A percentile compares a stretch with the other conserved stretches of the same genome.
Conservation (phyloP, 2,329 filamentous ascomycete species). For the Neopestalotiopsis sp. region DNA sequence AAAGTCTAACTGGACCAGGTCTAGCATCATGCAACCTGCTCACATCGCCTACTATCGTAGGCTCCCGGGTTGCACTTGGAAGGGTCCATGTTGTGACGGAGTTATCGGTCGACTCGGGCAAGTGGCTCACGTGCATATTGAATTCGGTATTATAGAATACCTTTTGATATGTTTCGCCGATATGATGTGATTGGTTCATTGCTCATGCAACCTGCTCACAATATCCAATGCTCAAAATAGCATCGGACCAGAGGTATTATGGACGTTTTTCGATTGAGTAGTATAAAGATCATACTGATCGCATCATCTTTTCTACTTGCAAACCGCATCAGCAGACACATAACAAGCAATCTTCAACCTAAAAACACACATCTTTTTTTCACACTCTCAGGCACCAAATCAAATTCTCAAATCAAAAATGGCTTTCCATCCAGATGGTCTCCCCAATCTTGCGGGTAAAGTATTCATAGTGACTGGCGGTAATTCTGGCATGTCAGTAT, state of each 20-base stretch:
- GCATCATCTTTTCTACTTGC: conserved; percentile 22
- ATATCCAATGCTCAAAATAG: conserved; percentile 27
- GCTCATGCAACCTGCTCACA: conserved; percentile 32
- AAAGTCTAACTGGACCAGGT: conserved; percentile 21
- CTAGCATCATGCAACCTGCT: conserved; percentile 43
- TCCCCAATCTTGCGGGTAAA: conserved; percentile 49
- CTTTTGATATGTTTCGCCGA: conserved; percentile 9
- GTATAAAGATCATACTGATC: conserved; percentile 31
- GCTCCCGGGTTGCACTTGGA: conserved; percentile 16
- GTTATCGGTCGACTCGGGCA: conserved; percentile 27
- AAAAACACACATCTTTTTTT: background rate
- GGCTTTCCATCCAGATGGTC: conserved; percentile 45
- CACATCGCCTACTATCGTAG: conserved; percentile 27
- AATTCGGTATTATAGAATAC: conserved; percentile 23
- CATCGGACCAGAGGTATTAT: conserved; percentile 22
- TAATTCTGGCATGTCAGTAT: conserved; percentile 49
- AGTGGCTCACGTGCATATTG: conserved; percentile 32
- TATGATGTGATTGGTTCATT: conserved; percentile 20
- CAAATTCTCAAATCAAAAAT: conserved; percentile 29
- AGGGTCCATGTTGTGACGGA: conserved; percentile 8
- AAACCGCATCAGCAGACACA: conserved; percentile 23
- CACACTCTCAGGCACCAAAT: conserved; percentile 12
- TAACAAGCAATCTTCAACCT: background rate
- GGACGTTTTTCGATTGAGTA: conserved; percentile 25
- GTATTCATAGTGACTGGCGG: conserved; percentile 52